These are phyloP conservation scores for Microdochium bolleyi DNA, from an alignment of 2,329 filamentous ascomycete species.

Conservation along the genomic window DNA sequence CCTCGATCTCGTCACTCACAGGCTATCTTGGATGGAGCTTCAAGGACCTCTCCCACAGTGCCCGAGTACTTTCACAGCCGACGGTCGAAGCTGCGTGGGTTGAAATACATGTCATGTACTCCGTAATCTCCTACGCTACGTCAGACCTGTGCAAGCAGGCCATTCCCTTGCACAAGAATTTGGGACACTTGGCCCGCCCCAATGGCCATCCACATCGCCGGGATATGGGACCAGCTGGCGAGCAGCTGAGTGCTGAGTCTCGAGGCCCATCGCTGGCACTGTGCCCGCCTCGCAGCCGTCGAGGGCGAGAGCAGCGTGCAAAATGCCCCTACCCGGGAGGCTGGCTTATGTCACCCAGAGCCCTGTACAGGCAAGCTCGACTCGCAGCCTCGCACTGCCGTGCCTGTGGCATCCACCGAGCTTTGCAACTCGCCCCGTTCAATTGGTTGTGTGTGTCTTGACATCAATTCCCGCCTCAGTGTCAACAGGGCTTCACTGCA, in stretches of 20 bases:
- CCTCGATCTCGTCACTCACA: no score
- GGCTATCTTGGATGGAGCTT: no score
- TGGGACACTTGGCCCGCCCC: no score
- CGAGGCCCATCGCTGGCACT: background rate
- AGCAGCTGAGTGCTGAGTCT: background rate
- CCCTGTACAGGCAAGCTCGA: background rate
- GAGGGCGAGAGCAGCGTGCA: background rate
- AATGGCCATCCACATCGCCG: no score
- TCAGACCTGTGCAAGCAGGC: no score
- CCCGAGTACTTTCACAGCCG: no score
- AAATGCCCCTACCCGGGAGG: background rate
- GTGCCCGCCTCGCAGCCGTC: background rate
- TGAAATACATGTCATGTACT: no score
- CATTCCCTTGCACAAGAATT: no score
- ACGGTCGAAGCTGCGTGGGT: no score
- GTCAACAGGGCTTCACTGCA: background rate
- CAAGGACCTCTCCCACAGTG: no score
- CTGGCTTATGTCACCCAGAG: background rate
- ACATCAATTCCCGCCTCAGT: background rate
- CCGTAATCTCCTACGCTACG: no score
- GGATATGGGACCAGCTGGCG: background rate
- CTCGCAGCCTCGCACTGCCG: background rate
- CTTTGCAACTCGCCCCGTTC: background rate
- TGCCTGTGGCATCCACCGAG: background rate
- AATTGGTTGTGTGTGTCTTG: background rate